Base-by-base conservation (phyloP, 2,329 filamentous ascomycete species). In the Xylariaceae sp. region DNA sequence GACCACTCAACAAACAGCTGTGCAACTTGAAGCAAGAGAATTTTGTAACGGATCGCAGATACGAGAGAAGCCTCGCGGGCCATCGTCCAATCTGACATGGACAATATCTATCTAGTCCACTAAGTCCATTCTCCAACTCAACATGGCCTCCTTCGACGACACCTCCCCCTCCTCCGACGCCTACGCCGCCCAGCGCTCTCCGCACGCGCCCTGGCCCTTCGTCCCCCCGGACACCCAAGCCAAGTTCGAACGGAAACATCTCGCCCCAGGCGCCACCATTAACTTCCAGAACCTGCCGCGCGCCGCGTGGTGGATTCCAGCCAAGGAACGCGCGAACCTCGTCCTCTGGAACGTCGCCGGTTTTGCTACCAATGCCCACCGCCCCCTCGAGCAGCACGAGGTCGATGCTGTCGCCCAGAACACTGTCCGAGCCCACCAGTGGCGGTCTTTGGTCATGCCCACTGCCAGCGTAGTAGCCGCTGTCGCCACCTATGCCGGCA, bases 401-500 rank as follows among this genome's bases (percentile, higher is more conserved):
- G 57, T 62, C 19, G 59, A 65, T 43, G 63, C 59, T 43, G 48
- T 68, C 31, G 54, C 56, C 5, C 56, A 69, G 31, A 54, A 63
- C 46, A 33, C 51, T 14, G 55, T 40, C 28, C 5, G 31, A 22
- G 61, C 71, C 18, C 60, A 66, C 42, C 68, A 62, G 34, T 69
- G 66, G n/a, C 50, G 66, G 6, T 51, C 64, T 12, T 69, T 64
- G 58, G 61, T 63, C 47, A 57, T 62, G 52, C 62, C 67, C 16
- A 54, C 67, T 18, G 53, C 62, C 1, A 1, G 59, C 0, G 60
- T 51, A 16, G 13, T 66, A 1, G 63, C 69, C 6, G 51, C 47
- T 2, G 58, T 52, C 42, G 31, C 69, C 45, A 52, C 70, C 1
- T 67, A 61, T 33, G 52, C 58, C 10, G 63, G 65, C 5, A 66